phyloP scores from a whole-genome alignment of 177 flowering plant genomes.

The Vitis hybrid region DNA sequence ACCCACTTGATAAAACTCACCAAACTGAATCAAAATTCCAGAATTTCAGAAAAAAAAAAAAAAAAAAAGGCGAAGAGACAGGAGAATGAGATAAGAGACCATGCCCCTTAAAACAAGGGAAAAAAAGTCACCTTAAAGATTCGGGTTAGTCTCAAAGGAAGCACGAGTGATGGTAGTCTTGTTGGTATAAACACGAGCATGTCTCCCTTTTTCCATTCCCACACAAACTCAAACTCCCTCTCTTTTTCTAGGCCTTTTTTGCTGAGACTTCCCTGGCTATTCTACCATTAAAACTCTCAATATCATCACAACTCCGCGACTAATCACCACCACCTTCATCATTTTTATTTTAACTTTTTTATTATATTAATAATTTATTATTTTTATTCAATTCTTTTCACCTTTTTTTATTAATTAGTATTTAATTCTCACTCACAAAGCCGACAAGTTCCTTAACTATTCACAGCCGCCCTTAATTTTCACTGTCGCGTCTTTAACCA shows the following conservation, averaged over 20 bases:
- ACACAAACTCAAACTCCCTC: background rate
- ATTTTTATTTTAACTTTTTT: too few species aligned
- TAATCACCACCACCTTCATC: too few species aligned
- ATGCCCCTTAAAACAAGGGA: background rate
- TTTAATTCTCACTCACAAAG: too few species aligned
- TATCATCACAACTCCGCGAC: background rate
- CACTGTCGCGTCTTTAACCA: too few species aligned
- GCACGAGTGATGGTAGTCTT: background rate
- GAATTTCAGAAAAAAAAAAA: background rate
- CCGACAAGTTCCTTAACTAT: too few species aligned
- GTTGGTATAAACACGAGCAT: constrained; percentile 13
- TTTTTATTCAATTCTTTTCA: too few species aligned
- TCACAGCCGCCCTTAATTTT: too few species aligned
- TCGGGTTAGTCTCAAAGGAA: background rate
- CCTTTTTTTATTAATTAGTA: too few species aligned
- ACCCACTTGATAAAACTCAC: background rate
- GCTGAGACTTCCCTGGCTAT: background rate
- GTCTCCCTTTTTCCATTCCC: constrained; percentile 11
- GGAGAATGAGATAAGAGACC: too few species aligned
- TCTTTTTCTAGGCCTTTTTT: background rate
- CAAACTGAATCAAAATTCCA: background rate
- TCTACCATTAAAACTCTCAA: background rate
- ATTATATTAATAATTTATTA: too few species aligned
- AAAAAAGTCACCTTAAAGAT: constrained; percentile 16
- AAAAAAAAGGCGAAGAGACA: background rate